Evolutionary conservation across 2,329 filamentous ascomycete genomes (phyloP).

Genomic region (Alternaria infectoria): DNA sequence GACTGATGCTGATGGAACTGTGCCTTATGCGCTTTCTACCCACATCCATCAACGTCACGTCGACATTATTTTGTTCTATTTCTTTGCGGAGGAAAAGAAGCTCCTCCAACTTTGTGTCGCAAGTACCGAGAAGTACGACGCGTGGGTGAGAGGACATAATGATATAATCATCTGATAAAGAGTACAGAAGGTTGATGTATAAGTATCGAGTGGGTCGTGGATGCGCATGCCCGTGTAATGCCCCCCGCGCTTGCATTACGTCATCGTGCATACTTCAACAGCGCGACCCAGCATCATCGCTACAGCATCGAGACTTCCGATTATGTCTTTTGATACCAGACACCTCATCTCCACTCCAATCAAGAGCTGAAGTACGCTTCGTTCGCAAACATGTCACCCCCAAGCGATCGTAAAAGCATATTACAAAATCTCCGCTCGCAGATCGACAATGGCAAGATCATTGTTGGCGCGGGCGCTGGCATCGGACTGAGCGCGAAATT

Average conservation of each 20-base stretch:
- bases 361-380: not conserved
- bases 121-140: constrained; percentile 67
- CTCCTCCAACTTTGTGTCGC: constrained; percentile 69
- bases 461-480: constrained; percentile 72
- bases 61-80: constrained; percentile 45
- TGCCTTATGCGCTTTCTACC: constrained; percentile 56
- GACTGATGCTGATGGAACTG: constrained; percentile 56
- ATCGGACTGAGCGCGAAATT: constrained; percentile 75
- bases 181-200: not conserved
- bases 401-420: constrained; percentile 63
- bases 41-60: constrained; percentile 62
- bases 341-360: not conserved
- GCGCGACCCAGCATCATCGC: not conserved
- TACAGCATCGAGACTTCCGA: not conserved
- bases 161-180: not conserved
- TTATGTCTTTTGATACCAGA: not conserved
- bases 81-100: constrained; percentile 61
- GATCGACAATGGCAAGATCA: constrained; percentile 62
- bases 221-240: not conserved
- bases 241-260: constrained; percentile 12
- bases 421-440: constrained; percentile 60
- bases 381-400: constrained; percentile 59
- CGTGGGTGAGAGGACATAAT: constrained; percentile 15
- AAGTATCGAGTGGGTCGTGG: not conserved
- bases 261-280: constrained; percentile 9